Percentiles rank a stretch among this genome's conserved stretches.
Conservation (phyloP, 495 filamentous ascomycete species). For the Hypoxylon fuscum region DNA sequence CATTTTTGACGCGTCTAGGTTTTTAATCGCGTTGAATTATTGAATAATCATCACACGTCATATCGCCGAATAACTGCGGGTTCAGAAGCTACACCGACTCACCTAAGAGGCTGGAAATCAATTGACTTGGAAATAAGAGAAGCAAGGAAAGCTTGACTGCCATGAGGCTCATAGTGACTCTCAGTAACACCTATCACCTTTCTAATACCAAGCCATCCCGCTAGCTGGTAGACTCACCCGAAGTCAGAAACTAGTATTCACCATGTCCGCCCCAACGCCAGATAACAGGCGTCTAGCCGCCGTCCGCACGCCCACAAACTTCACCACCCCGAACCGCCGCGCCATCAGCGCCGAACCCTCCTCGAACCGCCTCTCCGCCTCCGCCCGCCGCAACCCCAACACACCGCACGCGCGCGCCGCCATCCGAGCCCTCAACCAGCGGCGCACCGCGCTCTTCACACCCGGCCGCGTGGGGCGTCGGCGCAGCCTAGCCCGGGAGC, state of each 20-base stretch:
- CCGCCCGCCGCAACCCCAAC: conserved; percentile 47
- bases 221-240: not conserved
- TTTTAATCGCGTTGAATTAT: conserved; percentile 25
- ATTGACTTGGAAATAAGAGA: not conserved
- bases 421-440: conserved; percentile 72
- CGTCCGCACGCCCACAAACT: conserved; percentile 35
- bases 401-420: conserved; percentile 75
- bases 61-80: not conserved
- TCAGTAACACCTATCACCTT: too few relatives aligned
- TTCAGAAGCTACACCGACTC: not conserved
- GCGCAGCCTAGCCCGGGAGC: conserved; percentile 65
- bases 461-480: conserved; percentile 70
- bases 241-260: not conserved
- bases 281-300: conserved; percentile 14
- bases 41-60: conserved; percentile 23
- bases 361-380: conserved; percentile 48
- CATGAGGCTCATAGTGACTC: too few relatives aligned
- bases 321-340: conserved; percentile 47
- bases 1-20: not conserved
- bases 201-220: too few relatives aligned
- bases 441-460: conserved; percentile 76
- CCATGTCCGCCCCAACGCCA: conserved; percentile 35
- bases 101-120: not conserved
- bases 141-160: too few relatives aligned
- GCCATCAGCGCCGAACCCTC: conserved; percentile 46